Evolutionary conservation across 1,139 yeast genomes (phyloP), one percentile per base, ranked within the genome.

Genomic region (Zygosaccharomyces sapae): DNA sequence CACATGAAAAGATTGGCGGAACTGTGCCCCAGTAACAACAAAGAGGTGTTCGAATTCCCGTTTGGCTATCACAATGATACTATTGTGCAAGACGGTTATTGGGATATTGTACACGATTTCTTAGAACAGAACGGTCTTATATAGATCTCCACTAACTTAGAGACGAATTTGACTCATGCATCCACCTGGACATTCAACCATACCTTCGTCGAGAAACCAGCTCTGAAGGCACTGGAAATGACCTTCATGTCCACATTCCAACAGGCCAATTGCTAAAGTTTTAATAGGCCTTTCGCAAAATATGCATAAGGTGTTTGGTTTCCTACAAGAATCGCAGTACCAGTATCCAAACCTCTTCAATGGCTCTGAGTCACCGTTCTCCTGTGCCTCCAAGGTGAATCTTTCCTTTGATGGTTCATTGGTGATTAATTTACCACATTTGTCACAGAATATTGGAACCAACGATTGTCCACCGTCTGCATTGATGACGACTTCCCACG

Each of bases 211-310:
- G 31, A 83, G 67, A 60, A 86, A 81, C 97, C 97, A 90, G 42
- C 77, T 76, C 50, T 75, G 73, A 59, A 89, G 72, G 69, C 98
- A 92, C 3, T 80, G 81, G 59, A 80, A 81, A 66, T 92, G 98
- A 1, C 95, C 90, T 47, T 82, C 75, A 65, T 92, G 97, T 0
- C 97, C 97, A 70, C 97, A 92, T 40, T 72, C 76, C 45, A 86
- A 68, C 19, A 82, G 70, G n/a, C 80, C 80, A 20, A 86, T 78
- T 8, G 83, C 76, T 46, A 86, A 70, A 0, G 95, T 95, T 57
- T 77, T 79, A 56, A 90, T 74, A 2, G 96, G 92, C 59, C 79
- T 83, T 52, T 83, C 75, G 63, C 97, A 92, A 52, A 84, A 79
- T n/a, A 83, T 74, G 65, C 97, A 92, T 37, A 81, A 77, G 54